phyloP scores from a whole-genome alignment of 345 rosid species.

The Noccaea caerulescens region DNA sequence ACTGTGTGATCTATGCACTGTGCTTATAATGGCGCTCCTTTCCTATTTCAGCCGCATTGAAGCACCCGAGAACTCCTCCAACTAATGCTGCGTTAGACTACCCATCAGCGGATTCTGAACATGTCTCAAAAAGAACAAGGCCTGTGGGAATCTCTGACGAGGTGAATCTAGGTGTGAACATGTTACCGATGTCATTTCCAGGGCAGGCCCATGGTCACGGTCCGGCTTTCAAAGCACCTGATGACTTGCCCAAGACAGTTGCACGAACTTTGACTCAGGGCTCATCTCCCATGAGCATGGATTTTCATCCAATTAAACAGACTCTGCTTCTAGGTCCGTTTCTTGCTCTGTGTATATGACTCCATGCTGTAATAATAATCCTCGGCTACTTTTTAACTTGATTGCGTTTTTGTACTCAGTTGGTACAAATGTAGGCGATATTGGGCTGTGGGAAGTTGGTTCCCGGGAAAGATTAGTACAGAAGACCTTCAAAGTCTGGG shows the following conservation, averaged over 20 bases:
- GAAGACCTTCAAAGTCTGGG: slow-evolving; percentile 96
- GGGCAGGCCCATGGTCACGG: slow-evolving; percentile 73
- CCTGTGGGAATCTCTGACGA: slow-evolving; percentile 91
- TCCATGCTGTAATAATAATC: slow-evolving; percentile 8
- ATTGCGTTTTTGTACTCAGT: slow-evolving; percentile 54
- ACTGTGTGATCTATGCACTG: slow-evolving; percentile 10
- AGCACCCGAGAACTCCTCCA: slow-evolving; percentile 93
- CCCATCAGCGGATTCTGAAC: slow-evolving; percentile 90
- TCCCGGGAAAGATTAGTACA: slow-evolving; percentile 74
- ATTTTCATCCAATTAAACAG: slow-evolving; percentile 87
- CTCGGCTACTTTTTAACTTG: slow-evolving; percentile 5
- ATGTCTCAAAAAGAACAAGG: slow-evolving; percentile 86
- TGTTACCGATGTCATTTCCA: slow-evolving; percentile 78
- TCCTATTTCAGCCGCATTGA: slow-evolving; percentile 65
- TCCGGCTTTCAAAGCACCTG: slow-evolving; percentile 69
- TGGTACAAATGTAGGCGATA: slow-evolving; percentile 94
- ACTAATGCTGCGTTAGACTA: slow-evolving; percentile 80
- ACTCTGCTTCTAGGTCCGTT: slow-evolving; percentile 83
- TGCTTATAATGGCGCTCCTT: slow-evolving; percentile 25
- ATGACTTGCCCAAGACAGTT: slow-evolving; percentile 85
- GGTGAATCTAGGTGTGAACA: slow-evolving; percentile 79
- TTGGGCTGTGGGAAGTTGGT: slow-evolving; percentile 93
- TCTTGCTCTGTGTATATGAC: slow-evolving; percentile 16
- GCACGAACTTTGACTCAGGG: slow-evolving; percentile 79
- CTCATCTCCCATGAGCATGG: slow-evolving; percentile 97